phyloP scores from a whole-genome alignment of 2,329 filamentous ascomycete species.

The Lizonia empirigonia region DNA sequence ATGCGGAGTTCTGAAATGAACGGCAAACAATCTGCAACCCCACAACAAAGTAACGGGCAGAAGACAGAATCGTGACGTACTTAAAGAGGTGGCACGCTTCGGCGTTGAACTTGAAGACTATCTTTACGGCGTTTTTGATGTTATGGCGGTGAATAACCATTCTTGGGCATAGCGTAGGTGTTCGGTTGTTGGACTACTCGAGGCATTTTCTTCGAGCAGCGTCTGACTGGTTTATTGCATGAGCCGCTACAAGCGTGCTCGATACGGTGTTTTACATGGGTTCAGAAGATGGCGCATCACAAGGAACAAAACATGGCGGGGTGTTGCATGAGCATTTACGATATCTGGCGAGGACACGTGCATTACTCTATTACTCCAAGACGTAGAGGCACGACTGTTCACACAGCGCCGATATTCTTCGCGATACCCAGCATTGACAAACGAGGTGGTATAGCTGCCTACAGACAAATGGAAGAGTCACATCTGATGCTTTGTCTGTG shows the following conservation, averaged over 20 bases:
- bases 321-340: slow-evolving; percentile 26
- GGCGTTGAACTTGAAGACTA: slow-evolving; percentile 6
- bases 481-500: background rate
- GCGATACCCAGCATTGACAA: slow-evolving; percentile 12
- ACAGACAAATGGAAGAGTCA: slow-evolving; percentile 4
- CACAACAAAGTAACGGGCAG: slow-evolving; percentile 33
- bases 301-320: slow-evolving; percentile 20
- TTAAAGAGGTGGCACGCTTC: slow-evolving; percentile 10
- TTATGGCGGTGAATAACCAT: slow-evolving; percentile 26
- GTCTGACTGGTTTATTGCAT: slow-evolving; percentile 29
- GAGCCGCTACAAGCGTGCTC: slow-evolving; percentile 19
- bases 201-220: slow-evolving; percentile 24
- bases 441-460: slow-evolving; percentile 8
- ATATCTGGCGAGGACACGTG: slow-evolving; percentile 22
- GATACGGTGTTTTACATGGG: slow-evolving; percentile 23
- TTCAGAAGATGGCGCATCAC: slow-evolving; percentile 25
- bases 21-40: slow-evolving; percentile 29
- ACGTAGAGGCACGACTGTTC: slow-evolving; percentile 7
- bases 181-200: slow-evolving; percentile 35
- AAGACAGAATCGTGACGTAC: slow-evolving; percentile 28
- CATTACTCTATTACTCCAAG: slow-evolving; percentile 12
- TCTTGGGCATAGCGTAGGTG: slow-evolving; percentile 46
- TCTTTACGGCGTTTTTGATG: slow-evolving; percentile 28
- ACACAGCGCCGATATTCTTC: slow-evolving; percentile 14
- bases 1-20: slow-evolving; percentile 42